Percentiles rank a stretch among this genome's conserved stretches.
phyloP scores from a whole-genome alignment of 2,329 filamentous ascomycete species.

The Sclerotinia subarctica region DNA sequence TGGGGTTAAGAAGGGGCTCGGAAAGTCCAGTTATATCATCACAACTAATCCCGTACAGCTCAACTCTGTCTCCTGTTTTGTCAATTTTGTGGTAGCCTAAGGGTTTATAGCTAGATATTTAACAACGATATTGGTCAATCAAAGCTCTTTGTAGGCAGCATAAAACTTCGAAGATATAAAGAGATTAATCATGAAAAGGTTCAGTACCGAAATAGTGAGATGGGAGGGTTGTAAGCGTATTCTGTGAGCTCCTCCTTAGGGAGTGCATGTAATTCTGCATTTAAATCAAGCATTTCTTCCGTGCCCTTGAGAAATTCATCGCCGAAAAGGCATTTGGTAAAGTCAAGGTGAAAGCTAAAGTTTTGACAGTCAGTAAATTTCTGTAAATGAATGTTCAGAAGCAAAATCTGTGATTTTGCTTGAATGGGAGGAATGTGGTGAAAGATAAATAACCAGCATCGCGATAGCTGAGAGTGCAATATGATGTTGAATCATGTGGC shows the following conservation, averaged over 20 bases:
- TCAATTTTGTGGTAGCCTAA: conserved; percentile 14
- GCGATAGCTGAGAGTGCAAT: neutral
- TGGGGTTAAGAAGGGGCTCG: conserved; percentile 10
- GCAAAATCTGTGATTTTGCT: neutral
- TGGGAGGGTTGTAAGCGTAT: conserved; percentile 10
- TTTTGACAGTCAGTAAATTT: neutral
- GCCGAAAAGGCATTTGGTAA: neutral
- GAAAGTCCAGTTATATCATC: conserved; percentile 16
- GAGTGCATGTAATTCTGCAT: conserved; percentile 2
- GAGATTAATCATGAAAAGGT: neutral
- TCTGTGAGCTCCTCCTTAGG: neutral
- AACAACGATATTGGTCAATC: neutral
- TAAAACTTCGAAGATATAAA: neutral
- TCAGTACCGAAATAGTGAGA: conserved; percentile 6
- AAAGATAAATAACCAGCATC: neutral
- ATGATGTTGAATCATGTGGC: neutral
- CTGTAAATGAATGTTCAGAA: neutral
- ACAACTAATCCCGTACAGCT: conserved; percentile 1
- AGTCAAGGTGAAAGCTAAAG: conserved; percentile 2
- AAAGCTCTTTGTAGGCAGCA: neutral
- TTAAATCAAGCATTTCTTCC: neutral
- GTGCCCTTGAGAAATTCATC: conserved; percentile 1
- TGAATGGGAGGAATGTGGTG: neutral
- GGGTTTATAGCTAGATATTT: conserved; percentile 8
- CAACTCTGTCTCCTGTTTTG: conserved; percentile 1